Evolutionary conservation across 164 flowering plant genomes (phyloP).

Genomic region (Hamamelis virginiana): DNA sequence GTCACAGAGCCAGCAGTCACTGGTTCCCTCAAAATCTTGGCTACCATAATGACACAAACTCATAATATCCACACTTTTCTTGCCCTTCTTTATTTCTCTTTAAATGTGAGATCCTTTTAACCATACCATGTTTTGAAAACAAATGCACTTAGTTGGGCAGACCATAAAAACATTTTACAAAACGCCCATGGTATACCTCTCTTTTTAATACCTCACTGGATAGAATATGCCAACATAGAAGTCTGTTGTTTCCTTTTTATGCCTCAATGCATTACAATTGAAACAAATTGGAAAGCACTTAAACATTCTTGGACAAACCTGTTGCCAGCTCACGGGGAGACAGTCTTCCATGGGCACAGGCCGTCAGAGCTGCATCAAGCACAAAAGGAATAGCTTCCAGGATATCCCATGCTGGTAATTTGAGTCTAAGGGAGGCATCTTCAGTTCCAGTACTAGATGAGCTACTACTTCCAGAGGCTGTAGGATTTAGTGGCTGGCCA

Average conservation of each 20-base stretch:
- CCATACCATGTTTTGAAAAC: not conserved
- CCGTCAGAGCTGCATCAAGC: conserved; percentile 93
- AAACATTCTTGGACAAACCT: conserved; percentile 41
- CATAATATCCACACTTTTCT: not conserved
- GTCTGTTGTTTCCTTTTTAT: not conserved
- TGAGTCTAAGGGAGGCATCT: conserved; percentile 55
- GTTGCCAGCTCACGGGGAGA: conserved; percentile 95
- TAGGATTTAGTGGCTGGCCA: conserved; percentile 45
- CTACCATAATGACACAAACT: not conserved
- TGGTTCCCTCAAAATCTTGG: not conserved
- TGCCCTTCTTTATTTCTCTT: too few species aligned
- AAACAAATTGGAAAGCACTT: not conserved
- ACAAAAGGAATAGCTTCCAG: conserved; percentile 94
- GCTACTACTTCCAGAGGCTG: conserved; percentile 70
- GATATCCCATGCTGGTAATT: conserved; percentile 94
- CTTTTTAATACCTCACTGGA: not conserved
- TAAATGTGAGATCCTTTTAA: too few species aligned
- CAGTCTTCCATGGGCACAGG: conserved; percentile 88
- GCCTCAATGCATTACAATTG: not conserved
- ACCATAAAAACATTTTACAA: not conserved
- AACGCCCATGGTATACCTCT: not conserved
- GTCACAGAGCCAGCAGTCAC: not conserved
- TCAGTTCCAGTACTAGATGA: conserved; percentile 69
- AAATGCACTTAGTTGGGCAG: not conserved
- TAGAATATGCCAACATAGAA: not conserved